A percentile compares a stretch with the other conserved stretches of the same genome.
phyloP scores from a whole-genome alignment of 306 rosid genomes.

The Canavalia ensiformis region DNA sequence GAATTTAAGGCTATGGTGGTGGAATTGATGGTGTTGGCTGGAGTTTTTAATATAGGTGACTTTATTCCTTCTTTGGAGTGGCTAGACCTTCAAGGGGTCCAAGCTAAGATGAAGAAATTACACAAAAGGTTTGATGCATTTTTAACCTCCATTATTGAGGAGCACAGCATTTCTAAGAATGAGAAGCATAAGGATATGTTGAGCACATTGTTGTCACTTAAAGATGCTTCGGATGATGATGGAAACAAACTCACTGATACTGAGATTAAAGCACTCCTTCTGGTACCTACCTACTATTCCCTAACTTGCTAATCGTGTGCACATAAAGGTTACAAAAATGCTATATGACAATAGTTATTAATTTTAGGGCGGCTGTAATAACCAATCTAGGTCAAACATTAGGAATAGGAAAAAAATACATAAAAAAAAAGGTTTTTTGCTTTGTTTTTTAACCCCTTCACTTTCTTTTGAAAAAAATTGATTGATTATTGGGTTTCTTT shows the following conservation, averaged over 20 bases:
- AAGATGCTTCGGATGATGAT: conserved; percentile 48
- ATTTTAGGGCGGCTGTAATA: no score
- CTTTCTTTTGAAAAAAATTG: no score
- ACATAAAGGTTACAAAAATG: neutral
- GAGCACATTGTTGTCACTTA: conserved; percentile 64
- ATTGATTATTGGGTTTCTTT: no score
- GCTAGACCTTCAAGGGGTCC: conserved; percentile 81
- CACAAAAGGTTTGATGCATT: conserved; percentile 82
- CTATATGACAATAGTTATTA: no score
- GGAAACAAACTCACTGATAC: conserved; percentile 65
- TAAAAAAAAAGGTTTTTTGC: no score
- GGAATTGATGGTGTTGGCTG: conserved; percentile 78
- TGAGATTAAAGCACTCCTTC: conserved; percentile 80
- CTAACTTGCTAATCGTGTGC: neutral
- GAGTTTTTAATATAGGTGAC: conserved; percentile 81
- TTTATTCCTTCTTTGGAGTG: conserved; percentile 77
- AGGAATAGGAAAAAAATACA: neutral
- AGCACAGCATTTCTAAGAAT: conserved; percentile 48
- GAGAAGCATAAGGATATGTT: conserved; percentile 65
- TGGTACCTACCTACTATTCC: conserved; percentile 56
- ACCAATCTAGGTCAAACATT: neutral
- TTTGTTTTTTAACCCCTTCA: no score
- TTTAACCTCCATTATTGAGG: conserved; percentile 63
- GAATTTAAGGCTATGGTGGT: conserved; percentile 81
- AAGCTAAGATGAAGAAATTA: conserved; percentile 75